Evolutionary conservation across 2,329 filamentous ascomycete species (phyloP).

Genomic region (Neopestalotiopsis rosae): DNA sequence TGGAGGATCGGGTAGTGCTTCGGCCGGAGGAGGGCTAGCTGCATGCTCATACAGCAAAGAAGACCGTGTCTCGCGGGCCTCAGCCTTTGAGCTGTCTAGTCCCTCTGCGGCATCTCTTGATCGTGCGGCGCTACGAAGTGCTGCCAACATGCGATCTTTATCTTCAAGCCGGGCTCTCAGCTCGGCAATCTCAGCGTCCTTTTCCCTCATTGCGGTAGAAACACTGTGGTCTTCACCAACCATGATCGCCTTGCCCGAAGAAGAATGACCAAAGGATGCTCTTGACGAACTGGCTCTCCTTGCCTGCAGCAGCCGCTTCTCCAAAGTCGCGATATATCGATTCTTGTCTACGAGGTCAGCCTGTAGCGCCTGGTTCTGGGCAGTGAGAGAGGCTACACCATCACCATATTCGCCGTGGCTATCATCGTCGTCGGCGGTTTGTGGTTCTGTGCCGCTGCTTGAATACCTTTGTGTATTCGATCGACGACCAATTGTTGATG

Average conservation of each 20-base stretch:
- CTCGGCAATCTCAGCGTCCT: constrained; percentile 90
- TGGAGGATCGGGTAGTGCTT: constrained; percentile 37
- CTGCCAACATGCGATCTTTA: constrained; percentile 91
- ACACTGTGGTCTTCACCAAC: constrained; percentile 82
- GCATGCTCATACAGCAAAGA: constrained; percentile 38
- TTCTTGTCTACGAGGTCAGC: constrained; percentile 97
- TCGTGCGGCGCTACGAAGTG: constrained; percentile 82
- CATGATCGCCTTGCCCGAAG: constrained; percentile 65
- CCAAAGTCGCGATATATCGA: constrained; percentile 91
- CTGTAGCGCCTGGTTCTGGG: constrained; percentile 92
- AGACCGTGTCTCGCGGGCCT: constrained; percentile 28
- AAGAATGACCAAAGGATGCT: constrained; percentile 75
- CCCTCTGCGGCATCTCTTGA: constrained; percentile 82
- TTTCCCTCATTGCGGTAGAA: constrained; percentile 77
- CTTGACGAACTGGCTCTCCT: constrained; percentile 88
- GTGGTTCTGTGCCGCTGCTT: constrained; percentile 45
- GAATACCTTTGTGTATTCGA: constrained; percentile 53
- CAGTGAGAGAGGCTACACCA: constrained; percentile 78
- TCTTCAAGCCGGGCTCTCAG: constrained; percentile 89
- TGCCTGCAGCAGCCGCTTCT: constrained; percentile 90
- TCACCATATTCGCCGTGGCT: constrained; percentile 78
- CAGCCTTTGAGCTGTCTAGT: constrained; percentile 34
- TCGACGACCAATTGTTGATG: constrained; percentile 62
- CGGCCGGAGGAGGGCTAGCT: constrained; percentile 38
- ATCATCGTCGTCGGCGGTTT: constrained; percentile 67